phyloP scores from a whole-genome alignment of 257 asterid genomes.

The Plectranthus barbatus region DNA sequence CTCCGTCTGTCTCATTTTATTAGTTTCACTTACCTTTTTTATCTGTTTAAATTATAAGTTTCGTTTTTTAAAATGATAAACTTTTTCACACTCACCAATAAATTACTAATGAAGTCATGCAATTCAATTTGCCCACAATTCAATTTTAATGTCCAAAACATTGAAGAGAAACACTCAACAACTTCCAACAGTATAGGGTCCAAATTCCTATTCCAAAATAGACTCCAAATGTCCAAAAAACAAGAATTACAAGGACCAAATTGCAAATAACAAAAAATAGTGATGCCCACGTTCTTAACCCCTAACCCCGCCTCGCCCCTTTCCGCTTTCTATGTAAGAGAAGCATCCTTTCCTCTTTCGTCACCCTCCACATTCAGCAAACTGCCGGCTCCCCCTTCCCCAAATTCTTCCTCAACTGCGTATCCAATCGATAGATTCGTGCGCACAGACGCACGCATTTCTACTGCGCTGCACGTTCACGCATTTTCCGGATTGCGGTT shows the following conservation, averaged over 20 bases:
- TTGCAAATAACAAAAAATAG: conserved; percentile 9
- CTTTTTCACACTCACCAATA: too few species aligned
- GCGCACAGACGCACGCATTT: background rate
- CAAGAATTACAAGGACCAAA: background rate
- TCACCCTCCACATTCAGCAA: conserved; percentile 20
- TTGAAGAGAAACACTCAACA: background rate
- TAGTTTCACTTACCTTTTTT: too few species aligned
- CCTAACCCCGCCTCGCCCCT: conserved; percentile 1
- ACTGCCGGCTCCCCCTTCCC: background rate
- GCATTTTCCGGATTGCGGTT: background rate
- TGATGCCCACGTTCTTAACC: conserved; percentile 18
- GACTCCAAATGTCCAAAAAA: background rate
- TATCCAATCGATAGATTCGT: conserved; percentile 13
- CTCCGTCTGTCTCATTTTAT: too few species aligned
- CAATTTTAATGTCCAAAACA: background rate
- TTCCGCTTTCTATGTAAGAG: conserved; percentile 7
- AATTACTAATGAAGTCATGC: too few species aligned
- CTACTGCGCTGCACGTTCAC: background rate
- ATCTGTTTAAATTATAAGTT: too few species aligned
- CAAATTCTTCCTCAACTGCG: conserved; percentile 13
- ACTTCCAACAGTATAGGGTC: background rate
- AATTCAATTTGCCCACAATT: too few species aligned
- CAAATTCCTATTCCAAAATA: conserved; percentile 1
- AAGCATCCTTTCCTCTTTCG: conserved; percentile 1
- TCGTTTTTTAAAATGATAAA: too few species aligned